These are phyloP conservation scores for Phyllosticta capitalensis DNA, from an alignment of 2,329 filamentous ascomycete genomes.

Conservation along the genomic window DNA sequence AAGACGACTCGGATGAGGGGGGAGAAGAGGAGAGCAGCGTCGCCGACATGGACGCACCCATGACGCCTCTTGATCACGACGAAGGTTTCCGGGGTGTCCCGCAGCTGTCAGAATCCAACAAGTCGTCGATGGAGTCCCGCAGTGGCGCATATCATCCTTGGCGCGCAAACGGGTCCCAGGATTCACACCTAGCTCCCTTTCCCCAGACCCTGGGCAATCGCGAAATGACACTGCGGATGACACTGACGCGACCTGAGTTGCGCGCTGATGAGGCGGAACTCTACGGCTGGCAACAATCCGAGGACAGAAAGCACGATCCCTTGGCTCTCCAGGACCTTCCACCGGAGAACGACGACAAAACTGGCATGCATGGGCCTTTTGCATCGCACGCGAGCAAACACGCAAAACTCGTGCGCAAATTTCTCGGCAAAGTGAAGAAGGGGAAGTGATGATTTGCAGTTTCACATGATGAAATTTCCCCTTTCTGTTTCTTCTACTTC, in stretches of 20 bases:
- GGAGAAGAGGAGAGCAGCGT: conserved; percentile 16
- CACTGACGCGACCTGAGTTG: conserved; percentile 79
- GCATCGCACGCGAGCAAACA: conserved; percentile 29
- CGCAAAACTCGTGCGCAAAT: conserved; percentile 25
- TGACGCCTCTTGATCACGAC: conserved; percentile 28
- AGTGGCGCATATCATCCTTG: conserved; percentile 18
- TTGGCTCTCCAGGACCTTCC: conserved; percentile 46
- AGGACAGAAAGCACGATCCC: conserved; percentile 36
- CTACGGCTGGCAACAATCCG: conserved; percentile 54
- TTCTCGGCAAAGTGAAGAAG: conserved; percentile 28
- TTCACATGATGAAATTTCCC: not conserved
- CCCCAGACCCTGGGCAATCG: conserved; percentile 47
- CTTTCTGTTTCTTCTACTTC: not conserved
- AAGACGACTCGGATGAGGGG: conserved; percentile 21
- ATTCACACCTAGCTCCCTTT: conserved; percentile 1
- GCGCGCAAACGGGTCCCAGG: not conserved
- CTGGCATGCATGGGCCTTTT: conserved; percentile 37
- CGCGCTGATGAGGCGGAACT: conserved; percentile 63
- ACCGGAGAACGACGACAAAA: conserved; percentile 37
- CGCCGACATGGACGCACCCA: conserved; percentile 23
- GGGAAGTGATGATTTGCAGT: conserved; percentile 3
- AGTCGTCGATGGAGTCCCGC: conserved; percentile 24
- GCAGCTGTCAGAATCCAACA: conserved; percentile 22
- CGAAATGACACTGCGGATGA: conserved; percentile 96
- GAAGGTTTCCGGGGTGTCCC: conserved; percentile 24